These are phyloP conservation scores for Sordaria brevicollis DNA, from an alignment of 495 filamentous ascomycete species.

Conservation along the genomic window DNA sequence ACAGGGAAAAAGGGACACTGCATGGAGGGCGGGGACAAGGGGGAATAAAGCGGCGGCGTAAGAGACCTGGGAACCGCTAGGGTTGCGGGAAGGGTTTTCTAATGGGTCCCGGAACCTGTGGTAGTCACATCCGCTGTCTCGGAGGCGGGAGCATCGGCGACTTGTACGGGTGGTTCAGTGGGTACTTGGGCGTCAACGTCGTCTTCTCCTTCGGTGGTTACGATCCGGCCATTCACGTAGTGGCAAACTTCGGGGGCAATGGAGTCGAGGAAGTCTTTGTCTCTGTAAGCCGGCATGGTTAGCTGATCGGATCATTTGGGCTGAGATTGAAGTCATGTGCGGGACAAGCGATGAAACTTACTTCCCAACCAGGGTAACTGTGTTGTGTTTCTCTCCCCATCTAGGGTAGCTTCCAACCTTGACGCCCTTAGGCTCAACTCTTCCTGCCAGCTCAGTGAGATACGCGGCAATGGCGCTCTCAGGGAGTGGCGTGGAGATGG, in stretches of 20 bases:
- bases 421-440: constrained; percentile 59
- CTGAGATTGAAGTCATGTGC: not conserved
- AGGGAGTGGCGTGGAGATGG: constrained; percentile 75
- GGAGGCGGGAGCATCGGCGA: not conserved
- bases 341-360: constrained; percentile 7
- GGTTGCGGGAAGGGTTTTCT: not conserved
- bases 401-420: constrained; percentile 97
- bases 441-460: constrained; percentile 64
- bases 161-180: not conserved
- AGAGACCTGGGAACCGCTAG: not conserved
- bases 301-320: not conserved
- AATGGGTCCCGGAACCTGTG: not conserved
- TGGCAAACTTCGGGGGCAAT: constrained; percentile 39
- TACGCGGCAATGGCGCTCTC: constrained; percentile 80
- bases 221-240: constrained; percentile 34
- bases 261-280: constrained; percentile 38
- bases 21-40: too few relatives aligned
- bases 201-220: constrained; percentile 36
- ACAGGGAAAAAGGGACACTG: too few relatives aligned
- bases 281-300: constrained; percentile 16
- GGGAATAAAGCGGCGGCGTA: not conserved
- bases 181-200: constrained; percentile 15
- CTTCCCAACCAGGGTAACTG: constrained; percentile 80
- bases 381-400: constrained; percentile 82
- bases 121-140: not conserved